Base-by-base conservation (phyloP, 441 rosid species). In the Flueggea neowawraea region DNA sequence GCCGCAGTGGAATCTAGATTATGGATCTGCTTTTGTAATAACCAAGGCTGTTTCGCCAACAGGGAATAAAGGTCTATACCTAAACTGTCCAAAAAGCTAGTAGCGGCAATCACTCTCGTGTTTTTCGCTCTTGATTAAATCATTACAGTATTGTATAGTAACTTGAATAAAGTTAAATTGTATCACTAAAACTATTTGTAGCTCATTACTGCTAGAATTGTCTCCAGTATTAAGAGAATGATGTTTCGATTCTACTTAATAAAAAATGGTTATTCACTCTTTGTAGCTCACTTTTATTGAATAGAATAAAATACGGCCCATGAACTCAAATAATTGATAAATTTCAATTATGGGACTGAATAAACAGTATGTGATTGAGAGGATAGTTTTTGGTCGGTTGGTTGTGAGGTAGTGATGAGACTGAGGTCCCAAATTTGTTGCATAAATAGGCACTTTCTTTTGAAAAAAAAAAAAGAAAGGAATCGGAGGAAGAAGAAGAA, bases 1-100 rank as follows among this genome's bases (percentile, higher is more conserved):
- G 39, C 47, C 69, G 56, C 66, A 72, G 58, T 63, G 80, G 81
- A 82, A 78, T 78, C 77, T 75, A 65, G 61, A 69, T 55, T 65
- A 62, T 68, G 67, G 78, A 75, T 73, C 77, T 80, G 76, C 84
- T 85, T 84, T 84, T 80, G 71, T 73, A 65, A 51, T 59, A 69
- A 78, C 75, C 83, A 78, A 80, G 66, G 67, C 70, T 60, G 58
- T 59, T 68, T 64, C 31, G 58, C 72, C 57, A 71, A 65, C 73
- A 72, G 65, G 80, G 81, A 80, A 73, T 84, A 78, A 84, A 84
- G 83, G 15, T 69, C 56, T 56, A 36, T 36, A 36, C 9, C 41
- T 36, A 36, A 36, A 36, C 41, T 36, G 41, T 36, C 41, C 41
- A 36, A 36, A 36, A 36, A 36, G 41, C 1, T 36, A 36, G 41